These are phyloP conservation scores for Stenogyne calaminthoides DNA, from an alignment of 305 asterid genomes.

Conservation along the genomic window DNA sequence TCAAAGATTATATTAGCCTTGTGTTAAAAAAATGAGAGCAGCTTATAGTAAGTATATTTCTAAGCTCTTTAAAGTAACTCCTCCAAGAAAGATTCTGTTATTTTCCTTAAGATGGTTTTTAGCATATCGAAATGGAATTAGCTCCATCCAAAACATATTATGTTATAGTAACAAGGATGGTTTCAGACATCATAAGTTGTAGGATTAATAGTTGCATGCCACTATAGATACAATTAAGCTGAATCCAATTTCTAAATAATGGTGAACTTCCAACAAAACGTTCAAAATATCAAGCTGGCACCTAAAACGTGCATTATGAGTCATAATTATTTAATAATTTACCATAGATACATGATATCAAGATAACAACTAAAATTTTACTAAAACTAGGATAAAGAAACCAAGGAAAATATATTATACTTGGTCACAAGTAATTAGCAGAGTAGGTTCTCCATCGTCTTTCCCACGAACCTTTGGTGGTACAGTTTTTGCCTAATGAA, in stretches of 20 bases:
- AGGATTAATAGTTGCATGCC: not conserved
- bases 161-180: not conserved
- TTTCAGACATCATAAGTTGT: not conserved
- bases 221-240: not conserved
- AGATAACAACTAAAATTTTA: not conserved
- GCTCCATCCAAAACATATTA: not conserved
- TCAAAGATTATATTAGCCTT: not conserved
- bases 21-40: not conserved
- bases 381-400: constrained; percentile 30
- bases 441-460: constrained; percentile 68
- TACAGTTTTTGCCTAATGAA: constrained; percentile 78
- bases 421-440: constrained; percentile 95
- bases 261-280: not conserved
- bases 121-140: not conserved
- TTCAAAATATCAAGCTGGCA: not conserved
- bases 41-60: not conserved
- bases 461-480: constrained; percentile 58
- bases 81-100: not conserved
- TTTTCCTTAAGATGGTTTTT: not conserved
- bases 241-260: no score
- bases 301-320: not conserved
- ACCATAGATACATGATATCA: not conserved
- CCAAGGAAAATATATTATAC: constrained; percentile 54
- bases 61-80: not conserved
- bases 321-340: not conserved